Evolutionary conservation across 2,329 filamentous ascomycete species (phyloP).

Genomic region (Neoarthrinium moseri): DNA sequence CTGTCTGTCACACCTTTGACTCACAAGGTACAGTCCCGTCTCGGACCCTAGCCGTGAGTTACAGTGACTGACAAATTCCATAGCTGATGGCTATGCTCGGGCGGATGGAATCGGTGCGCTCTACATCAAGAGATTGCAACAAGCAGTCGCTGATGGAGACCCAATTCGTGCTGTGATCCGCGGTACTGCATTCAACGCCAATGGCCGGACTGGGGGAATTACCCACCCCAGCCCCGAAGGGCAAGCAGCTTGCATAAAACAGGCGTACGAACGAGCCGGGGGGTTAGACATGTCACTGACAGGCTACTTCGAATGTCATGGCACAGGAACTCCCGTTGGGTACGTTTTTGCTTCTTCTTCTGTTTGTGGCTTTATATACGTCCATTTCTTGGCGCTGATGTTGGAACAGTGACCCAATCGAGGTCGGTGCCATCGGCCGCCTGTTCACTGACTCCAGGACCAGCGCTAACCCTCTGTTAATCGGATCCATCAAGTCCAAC

Average conservation of each 20-base stretch:
- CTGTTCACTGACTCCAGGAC: not conserved
- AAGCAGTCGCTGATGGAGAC: slow-evolving; percentile 40
- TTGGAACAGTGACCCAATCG: not conserved
- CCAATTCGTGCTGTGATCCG: slow-evolving; percentile 35
- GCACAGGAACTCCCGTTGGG: slow-evolving; percentile 12
- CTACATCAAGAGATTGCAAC: slow-evolving; percentile 38
- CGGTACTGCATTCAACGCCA: slow-evolving; percentile 34
- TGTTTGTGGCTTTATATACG: too few relatives aligned
- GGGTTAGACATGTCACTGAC: not conserved
- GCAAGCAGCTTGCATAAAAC: slow-evolving; percentile 30
- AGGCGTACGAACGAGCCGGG: slow-evolving; percentile 23
- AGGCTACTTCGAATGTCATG: slow-evolving; percentile 26
- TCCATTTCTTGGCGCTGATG: too few relatives aligned
- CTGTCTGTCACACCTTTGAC: slow-evolving; percentile 33
- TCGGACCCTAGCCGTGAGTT: too few relatives aligned
- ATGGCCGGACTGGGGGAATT: slow-evolving; percentile 42
- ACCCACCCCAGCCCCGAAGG: slow-evolving; percentile 39
- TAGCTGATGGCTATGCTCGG: slow-evolving; percentile 46
- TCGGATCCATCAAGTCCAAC: slow-evolving; percentile 24
- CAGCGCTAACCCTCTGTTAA: not conserved
- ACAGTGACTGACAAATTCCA: not conserved
- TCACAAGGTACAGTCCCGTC: too few relatives aligned
- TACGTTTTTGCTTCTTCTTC: too few relatives aligned
- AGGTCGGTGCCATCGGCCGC: not conserved
- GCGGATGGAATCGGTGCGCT: slow-evolving; percentile 44